These are phyloP conservation scores for Stephania cephalantha DNA, from an alignment of 164 flowering plant genomes.

Conservation along the genomic window DNA sequence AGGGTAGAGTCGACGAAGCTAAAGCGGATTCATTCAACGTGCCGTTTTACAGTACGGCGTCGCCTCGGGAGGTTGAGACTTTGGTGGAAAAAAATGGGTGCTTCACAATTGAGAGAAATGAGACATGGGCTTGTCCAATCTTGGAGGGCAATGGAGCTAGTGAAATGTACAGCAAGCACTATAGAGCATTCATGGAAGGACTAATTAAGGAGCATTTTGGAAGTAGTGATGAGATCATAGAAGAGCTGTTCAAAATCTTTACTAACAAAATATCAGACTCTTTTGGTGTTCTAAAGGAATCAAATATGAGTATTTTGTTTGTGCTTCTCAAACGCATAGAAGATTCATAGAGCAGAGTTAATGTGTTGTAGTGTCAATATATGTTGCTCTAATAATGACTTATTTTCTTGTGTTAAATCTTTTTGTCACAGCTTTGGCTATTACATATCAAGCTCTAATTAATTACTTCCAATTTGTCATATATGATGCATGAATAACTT, in stretches of 20 bases:
- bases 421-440: no score
- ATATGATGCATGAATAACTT: no score
- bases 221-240: background rate
- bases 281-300: background rate
- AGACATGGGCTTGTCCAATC: background rate
- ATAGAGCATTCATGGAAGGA: background rate
- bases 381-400: no score
- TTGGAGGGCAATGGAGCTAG: no score
- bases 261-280: background rate
- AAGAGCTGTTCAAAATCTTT: background rate
- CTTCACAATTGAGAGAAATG: conserved; percentile 11
- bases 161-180: background rate
- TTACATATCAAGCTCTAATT: no score
- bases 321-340: background rate
- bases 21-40: conserved; percentile 22
- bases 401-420: no score
- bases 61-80: conserved; percentile 5
- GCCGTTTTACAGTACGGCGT: conserved; percentile 15
- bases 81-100: conserved; percentile 12
- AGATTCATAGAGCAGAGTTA: background rate
- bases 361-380: no score
- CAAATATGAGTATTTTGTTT: background rate
- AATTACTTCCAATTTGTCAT: no score
- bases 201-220: background rate
- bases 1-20: conserved; percentile 17